Base-by-base conservation (phyloP, 2,329 filamentous ascomycete species). In the Scopulariopsis brevicaulis region DNA sequence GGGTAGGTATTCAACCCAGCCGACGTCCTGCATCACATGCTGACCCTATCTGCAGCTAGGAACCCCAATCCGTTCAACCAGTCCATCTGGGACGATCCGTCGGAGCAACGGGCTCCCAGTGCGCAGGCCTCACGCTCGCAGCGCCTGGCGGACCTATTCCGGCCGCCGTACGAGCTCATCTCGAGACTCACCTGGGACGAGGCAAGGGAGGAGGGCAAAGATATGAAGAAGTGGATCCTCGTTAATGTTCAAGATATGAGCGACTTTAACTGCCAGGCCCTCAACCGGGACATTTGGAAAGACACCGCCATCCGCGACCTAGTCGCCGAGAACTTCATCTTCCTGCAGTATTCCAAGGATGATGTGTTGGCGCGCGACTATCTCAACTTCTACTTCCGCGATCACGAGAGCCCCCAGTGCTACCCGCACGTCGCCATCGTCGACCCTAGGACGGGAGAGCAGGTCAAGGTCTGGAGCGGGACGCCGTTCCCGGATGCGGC, bases 211-310 rank as follows among this genome's bases (percentile, higher is more conserved):
- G 79, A 91, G 64, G 94, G 93, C 60, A 96, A 94, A 69, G 88
- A 91, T 53, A 80, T 86, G 32, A 85, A 90, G 76, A 96, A 96
- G 71, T 99, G 94, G 94, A 82, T 99, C 54, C 73, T 99, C 64
- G 90, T 96, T 61, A 97, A 99, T 69, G 85, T 99, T 18, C 94
- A 99, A 71, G 92, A 99, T 68, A 84, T 89, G 63, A 89, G 89
- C 40, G 86, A 96, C 66, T 99, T 99, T 70, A 89, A 94, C 70
- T 99, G 94, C 70, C 94, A 99, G 69, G 82, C 89, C 2, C 77
- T 99, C 20, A 99, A 99, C 68, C 83, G 94, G 52, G 94, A 99
- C 69, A 84, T 97, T 57, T 99, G 94, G 94, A 96, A 96, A 73
- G 88, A 96, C 64, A 71, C 81, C 20, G 80, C 85, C 2, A 84